Conservation (phyloP, 2,329 filamentous ascomycete genomes). For the Tolypocladium paradoxum region DNA sequence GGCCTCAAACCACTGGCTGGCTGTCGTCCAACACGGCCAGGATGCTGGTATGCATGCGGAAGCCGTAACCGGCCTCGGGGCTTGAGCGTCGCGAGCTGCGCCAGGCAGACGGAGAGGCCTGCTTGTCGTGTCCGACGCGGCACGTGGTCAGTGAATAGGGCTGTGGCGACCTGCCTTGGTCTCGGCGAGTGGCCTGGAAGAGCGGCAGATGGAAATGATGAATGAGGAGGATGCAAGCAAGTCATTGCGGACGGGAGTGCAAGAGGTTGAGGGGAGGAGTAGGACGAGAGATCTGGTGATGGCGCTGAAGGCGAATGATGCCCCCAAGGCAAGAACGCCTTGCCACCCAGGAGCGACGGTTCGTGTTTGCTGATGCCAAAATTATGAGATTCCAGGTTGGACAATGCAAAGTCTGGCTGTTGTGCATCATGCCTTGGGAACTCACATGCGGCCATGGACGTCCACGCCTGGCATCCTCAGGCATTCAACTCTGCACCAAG, state of each 20-base stretch:
- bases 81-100: neutral
- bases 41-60: neutral
- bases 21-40: neutral
- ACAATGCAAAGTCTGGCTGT: neutral
- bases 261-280: neutral
- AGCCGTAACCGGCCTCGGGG: neutral
- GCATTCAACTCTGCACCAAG: neutral
- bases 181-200: neutral
- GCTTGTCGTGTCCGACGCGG: neutral
- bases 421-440: neutral
- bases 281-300: neutral
- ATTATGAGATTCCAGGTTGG: neutral
- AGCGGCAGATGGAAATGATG: neutral
- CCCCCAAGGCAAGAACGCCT: no score
- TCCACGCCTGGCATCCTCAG: neutral
- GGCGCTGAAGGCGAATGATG: neutral
- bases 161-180: neutral
- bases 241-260: no score
- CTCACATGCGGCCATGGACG: neutral
- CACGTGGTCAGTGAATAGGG: neutral
- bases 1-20: neutral
- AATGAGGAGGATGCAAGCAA: neutral
- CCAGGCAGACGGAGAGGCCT: neutral
- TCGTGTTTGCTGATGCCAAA: neutral
- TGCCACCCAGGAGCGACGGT: neutral